Evolutionary conservation across 1,284 basidiomycete species (phyloP).

Genomic region (Neonothopanus nambi): DNA sequence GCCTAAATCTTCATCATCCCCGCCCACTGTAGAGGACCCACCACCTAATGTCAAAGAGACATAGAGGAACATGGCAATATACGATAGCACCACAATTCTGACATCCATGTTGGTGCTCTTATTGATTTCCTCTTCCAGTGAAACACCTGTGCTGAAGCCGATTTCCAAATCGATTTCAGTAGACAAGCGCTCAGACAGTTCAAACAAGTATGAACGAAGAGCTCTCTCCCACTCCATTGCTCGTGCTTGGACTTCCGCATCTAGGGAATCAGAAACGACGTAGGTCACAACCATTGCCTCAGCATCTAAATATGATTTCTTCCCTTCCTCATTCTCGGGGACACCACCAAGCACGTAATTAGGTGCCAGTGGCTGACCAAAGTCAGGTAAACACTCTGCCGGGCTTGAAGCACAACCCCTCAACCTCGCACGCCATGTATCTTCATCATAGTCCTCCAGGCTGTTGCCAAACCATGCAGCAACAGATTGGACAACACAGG

Average conservation of each 20-base stretch:
- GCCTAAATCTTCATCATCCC: slow-evolving; percentile 59
- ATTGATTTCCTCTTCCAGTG: slow-evolving; percentile 93
- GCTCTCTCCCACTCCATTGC: slow-evolving; percentile 88
- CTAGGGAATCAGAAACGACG: slow-evolving; percentile 85
- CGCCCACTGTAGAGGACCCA: slow-evolving; percentile 40
- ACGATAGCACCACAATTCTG: slow-evolving; percentile 89
- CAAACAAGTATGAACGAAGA: slow-evolving; percentile 65
- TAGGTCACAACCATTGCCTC: slow-evolving; percentile 86
- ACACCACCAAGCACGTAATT: slow-evolving; percentile 90
- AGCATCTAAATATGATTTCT: slow-evolving; percentile 65
- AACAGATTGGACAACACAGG: slow-evolving; percentile 92
- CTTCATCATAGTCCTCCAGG: slow-evolving; percentile 66
- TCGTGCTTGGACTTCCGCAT: slow-evolving; percentile 54
- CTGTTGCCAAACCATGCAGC: slow-evolving; percentile 88
- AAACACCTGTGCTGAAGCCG: slow-evolving; percentile 89
- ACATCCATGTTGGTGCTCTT: slow-evolving; percentile 96
- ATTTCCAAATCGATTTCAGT: slow-evolving; percentile 69
- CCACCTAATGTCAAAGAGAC: slow-evolving; percentile 86
- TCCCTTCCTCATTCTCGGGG: slow-evolving; percentile 49
- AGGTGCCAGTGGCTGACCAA: slow-evolving; percentile 89
- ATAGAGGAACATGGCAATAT: slow-evolving; percentile 97
- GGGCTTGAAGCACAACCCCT: slow-evolving; percentile 78
- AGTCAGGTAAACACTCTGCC: slow-evolving; percentile 88
- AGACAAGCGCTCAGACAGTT: slow-evolving; percentile 48
- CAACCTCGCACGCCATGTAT: slow-evolving; percentile 75